A percentile compares a stretch with the other conserved stretches of the same genome.
Evolutionary conservation across 257 asterid genomes (phyloP).

Genomic region (Prunella vulgaris): DNA sequence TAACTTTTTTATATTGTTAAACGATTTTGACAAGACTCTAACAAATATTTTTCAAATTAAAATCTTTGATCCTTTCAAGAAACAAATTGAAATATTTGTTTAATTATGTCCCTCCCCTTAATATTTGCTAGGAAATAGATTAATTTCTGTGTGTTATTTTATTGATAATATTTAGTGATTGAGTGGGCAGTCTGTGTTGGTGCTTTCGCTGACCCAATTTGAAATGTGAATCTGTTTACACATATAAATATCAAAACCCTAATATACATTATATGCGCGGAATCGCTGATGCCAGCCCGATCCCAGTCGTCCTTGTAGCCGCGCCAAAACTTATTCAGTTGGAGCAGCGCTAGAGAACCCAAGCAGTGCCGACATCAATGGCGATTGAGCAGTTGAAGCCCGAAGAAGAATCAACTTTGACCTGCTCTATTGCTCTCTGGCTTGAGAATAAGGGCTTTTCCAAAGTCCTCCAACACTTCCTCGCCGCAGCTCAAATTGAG

Average conservation of each 20-base stretch:
- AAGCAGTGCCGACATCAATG: slow-evolving; percentile 20
- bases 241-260: not conserved
- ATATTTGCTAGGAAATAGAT: too few species aligned
- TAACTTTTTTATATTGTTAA: too few species aligned
- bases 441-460: slow-evolving; percentile 40
- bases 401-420: slow-evolving; percentile 35
- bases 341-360: slow-evolving; percentile 28
- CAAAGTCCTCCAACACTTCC: slow-evolving; percentile 49
- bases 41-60: too few species aligned
- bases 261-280: slow-evolving; percentile 28
- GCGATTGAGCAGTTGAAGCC: slow-evolving; percentile 27
- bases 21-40: too few species aligned
- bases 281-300: slow-evolving; percentile 33
- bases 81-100: too few species aligned
- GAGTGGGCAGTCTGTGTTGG: too few species aligned
- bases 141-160: too few species aligned
- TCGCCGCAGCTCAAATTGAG: slow-evolving; percentile 46
- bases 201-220: too few species aligned
- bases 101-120: too few species aligned
- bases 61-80: too few species aligned
- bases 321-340: slow-evolving; percentile 43
- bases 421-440: slow-evolving; percentile 44
- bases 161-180: too few species aligned
- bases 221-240: not conserved
- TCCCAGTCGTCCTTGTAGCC: slow-evolving; percentile 35